Conservation (phyloP, 2,329 filamentous ascomycete species). For the Plenodomus lindquistii region DNA sequence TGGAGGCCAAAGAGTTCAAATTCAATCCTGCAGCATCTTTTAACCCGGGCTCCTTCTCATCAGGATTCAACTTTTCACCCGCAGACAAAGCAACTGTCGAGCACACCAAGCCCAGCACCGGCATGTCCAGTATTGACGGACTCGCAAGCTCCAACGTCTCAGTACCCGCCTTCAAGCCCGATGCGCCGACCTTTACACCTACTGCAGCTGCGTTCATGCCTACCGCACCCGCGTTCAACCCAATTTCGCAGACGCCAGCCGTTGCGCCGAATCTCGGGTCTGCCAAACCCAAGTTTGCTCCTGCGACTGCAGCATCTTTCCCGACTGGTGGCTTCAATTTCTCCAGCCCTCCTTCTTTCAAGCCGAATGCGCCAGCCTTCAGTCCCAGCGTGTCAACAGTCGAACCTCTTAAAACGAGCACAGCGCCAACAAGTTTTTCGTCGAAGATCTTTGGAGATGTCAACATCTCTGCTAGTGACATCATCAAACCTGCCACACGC, state of each 20-base stretch:
- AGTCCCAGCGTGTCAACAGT: slow-evolving; percentile 45
- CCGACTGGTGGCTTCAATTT: slow-evolving; percentile 28
- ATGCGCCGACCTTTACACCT: slow-evolving; percentile 77
- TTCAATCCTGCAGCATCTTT: slow-evolving; percentile 65
- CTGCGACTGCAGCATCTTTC: slow-evolving; percentile 14
- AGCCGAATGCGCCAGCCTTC: slow-evolving; percentile 75
- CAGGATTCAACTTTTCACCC: slow-evolving; percentile 49
- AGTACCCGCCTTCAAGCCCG: slow-evolving; percentile 74
- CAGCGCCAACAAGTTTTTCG: slow-evolving; percentile 32
- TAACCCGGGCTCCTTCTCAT: slow-evolving; percentile 50
- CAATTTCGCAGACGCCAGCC: slow-evolving; percentile 49
- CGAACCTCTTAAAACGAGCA: slow-evolving; percentile 22
- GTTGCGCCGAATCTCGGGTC: slow-evolving; percentile 28
- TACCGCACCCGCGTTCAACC: slow-evolving; percentile 15
- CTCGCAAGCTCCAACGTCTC: slow-evolving; percentile 65
- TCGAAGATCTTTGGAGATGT: slow-evolving; percentile 44
- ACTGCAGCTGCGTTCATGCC: slow-evolving; percentile 54
- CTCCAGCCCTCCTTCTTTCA: slow-evolving; percentile 27
- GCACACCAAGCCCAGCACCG: slow-evolving; percentile 52
- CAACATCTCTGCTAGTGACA: slow-evolving; percentile 63
- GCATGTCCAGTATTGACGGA: slow-evolving; percentile 39
- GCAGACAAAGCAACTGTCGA: slow-evolving; percentile 49
- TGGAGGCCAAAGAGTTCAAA: slow-evolving; percentile 84
- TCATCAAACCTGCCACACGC: slow-evolving; percentile 68
- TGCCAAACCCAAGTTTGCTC: slow-evolving; percentile 16